phyloP scores from a whole-genome alignment of 352 stramenopile genomes.

The Phytophthora tubulina region DNA sequence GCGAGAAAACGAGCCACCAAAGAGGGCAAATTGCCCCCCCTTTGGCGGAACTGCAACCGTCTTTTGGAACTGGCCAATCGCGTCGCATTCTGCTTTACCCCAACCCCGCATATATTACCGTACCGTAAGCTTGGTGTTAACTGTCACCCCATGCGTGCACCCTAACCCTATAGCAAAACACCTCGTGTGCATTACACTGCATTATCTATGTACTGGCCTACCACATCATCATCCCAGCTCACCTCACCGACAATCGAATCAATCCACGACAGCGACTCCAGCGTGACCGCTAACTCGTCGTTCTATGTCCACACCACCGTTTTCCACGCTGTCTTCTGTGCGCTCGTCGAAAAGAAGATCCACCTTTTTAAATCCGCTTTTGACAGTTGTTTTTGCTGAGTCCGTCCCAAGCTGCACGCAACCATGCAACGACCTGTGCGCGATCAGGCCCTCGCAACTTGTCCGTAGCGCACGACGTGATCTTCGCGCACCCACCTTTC shows the following conservation, averaged over 20 bases:
- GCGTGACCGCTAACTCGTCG: neutral
- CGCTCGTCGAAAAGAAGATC: conserved; percentile 13
- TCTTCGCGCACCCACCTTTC: neutral
- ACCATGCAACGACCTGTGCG: neutral
- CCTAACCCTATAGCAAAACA: neutral
- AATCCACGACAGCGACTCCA: neutral
- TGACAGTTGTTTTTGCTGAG: neutral
- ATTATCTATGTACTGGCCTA: neutral
- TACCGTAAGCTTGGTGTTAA: conserved; percentile 10
- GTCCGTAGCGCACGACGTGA: neutral
- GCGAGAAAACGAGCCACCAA: too few relatives aligned
- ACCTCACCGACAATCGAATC: conserved; percentile 1
- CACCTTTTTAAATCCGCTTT: conserved; percentile 4
- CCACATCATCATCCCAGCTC: neutral
- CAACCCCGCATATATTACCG: too few relatives aligned
- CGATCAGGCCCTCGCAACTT: too few relatives aligned
- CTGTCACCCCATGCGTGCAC: conserved; percentile 1
- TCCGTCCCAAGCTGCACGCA: conserved; percentile 1
- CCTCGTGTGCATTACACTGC: too few relatives aligned
- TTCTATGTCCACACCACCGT: neutral
- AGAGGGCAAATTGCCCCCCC: too few relatives aligned
- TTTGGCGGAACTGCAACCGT: too few relatives aligned
- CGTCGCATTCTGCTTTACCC: too few relatives aligned
- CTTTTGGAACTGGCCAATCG: too few relatives aligned
- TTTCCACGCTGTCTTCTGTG: neutral